Base-by-base conservation (phyloP, 1,284 basidiomycete species). In the Clitocybe nebularis region DNA sequence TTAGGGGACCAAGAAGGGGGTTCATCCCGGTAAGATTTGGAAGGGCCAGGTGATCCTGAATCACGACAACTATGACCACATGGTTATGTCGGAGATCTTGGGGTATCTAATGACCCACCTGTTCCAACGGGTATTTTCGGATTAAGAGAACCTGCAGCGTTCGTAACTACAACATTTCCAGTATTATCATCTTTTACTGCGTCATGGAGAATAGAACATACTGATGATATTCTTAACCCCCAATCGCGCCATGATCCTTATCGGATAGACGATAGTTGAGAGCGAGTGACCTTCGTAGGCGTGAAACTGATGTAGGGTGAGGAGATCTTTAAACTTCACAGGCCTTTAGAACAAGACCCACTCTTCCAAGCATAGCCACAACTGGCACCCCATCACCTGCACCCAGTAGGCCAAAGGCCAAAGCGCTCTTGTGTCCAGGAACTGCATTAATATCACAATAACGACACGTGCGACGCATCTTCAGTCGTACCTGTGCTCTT, bases 361-460 rank as follows among this genome's bases (percentile, higher is more conserved):
- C 87, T 53, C 89, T 72, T 50, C 89, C 89, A 16, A 92, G 78
- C 84, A 91, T 91, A 1, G 82, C 88, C 1, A 92, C 86, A 2
- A 88, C 87, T 0, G 89, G 84, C 0, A 85, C 72, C 10, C 72
- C 65, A 32, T 59, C 54, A 61, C 69, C 73, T 22, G 63, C 60
- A 1, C 86, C 81, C 50, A 91, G 67, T 26, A 81, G 63, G 3
- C 89, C 89, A 63, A 93, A 91, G 0, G 86, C 89, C 13, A 93
- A 70, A 5, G 71, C 63, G 45, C 85, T 89, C 60, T 78, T 77
- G 55, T 93, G 90, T 14, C 90, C 90, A 17, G 63, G 64, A 7
- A 91, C 89, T 80, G 55, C 26, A 16, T 29, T 30, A 38, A 33
- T 26, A 20, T 28, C 11, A 21, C 16, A n/a, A 38, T 35, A 10